Evolutionary conservation across 495 filamentous ascomycete species (phyloP), one percentile per base, ranked within the genome.

Genomic region (Xylaria longipes): DNA sequence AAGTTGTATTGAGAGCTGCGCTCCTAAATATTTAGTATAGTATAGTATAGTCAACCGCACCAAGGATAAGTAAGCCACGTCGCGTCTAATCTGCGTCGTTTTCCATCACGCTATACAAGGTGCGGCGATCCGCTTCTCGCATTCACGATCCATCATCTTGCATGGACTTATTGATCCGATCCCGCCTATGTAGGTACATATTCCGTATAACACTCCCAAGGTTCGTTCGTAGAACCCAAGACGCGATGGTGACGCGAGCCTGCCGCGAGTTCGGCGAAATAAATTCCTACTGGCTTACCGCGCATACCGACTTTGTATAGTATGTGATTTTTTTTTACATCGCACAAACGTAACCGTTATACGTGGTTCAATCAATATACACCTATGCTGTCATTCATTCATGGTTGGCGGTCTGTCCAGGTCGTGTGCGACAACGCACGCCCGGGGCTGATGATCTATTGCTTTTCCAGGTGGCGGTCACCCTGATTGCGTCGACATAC

Each of bases 131-230:
- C 22, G 60, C 60, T 43, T 31, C 37, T 62, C 56, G 20, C 56
- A 61, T 48, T 62, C 67, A 50, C 57, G 68, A 70, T 70, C 60
- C 68, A 56, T 56, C 61, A 70, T 70, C 68, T 70, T 63, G 68
- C 68, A 70, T 70, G 45, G 45, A 35, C 52, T 54, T 62, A 69
- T 69, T 61, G 56, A 45, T 31, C 46, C 45, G 29, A 70, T 69
- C 43, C 68, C 29, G 63, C 5, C 37, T 31, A 33, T 33, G 37
- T 46, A 33, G n/a, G 37, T 46, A 33, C 22, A 31, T 31, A 64
- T 33, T 20, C 27, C 25, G n/a, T 63, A 41, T 41, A n/a, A 41
- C 35, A 25, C 35, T 35, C n/a, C n/a, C n/a, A n/a, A n/a, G n/a
- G n/a, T n/a, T n/a, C n/a, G n/a, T n/a, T 20, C 20, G 20, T 37